Percentiles rank a stretch among this genome's conserved stretches.
These are phyloP conservation scores for Tripterygium wilfordii DNA, from an alignment of 177 flowering plant genomes.

Conservation along the genomic window DNA sequence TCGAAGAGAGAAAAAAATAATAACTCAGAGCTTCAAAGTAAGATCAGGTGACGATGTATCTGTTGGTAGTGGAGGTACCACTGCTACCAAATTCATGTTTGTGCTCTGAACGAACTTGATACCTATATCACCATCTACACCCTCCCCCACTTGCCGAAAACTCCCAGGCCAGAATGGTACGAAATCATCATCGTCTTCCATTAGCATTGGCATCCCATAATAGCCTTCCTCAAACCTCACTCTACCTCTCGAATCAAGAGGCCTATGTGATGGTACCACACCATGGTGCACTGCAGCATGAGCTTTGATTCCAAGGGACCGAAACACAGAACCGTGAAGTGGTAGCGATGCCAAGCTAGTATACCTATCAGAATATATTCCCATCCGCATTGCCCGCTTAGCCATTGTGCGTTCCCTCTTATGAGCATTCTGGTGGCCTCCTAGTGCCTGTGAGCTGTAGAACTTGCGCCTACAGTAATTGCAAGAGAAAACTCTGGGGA, in stretches of 20 bases:
- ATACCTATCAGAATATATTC: constrained; percentile 55
- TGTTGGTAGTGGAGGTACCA: constrained; percentile 24
- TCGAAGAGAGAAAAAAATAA: neutral
- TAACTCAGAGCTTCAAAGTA: constrained; percentile 51
- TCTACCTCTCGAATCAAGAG: constrained; percentile 22
- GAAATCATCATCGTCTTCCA: constrained; percentile 54
- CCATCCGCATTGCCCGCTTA: constrained; percentile 78
- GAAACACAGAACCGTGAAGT: constrained; percentile 55
- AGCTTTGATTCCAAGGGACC: constrained; percentile 76
- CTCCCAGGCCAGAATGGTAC: constrained; percentile 81
- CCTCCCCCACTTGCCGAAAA: constrained; percentile 42
- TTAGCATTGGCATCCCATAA: constrained; percentile 40
- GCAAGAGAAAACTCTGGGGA: constrained; percentile 73
- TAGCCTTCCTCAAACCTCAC: constrained; percentile 55
- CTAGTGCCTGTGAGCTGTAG: constrained; percentile 85
- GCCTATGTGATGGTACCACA: constrained; percentile 17
- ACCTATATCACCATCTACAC: constrained; percentile 3
- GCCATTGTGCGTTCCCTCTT: constrained; percentile 81
- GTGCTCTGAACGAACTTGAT: constrained; percentile 23
- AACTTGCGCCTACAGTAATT: constrained; percentile 79
- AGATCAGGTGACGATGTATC: constrained; percentile 54
- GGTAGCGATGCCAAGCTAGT: constrained; percentile 74
- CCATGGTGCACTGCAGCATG: constrained; percentile 53
- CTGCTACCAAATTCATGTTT: constrained; percentile 21
- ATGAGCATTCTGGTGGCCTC: constrained; percentile 93